Evolutionary conservation across 2,329 filamentous ascomycete genomes (phyloP).

Genomic region (Penicillium sp.): DNA sequence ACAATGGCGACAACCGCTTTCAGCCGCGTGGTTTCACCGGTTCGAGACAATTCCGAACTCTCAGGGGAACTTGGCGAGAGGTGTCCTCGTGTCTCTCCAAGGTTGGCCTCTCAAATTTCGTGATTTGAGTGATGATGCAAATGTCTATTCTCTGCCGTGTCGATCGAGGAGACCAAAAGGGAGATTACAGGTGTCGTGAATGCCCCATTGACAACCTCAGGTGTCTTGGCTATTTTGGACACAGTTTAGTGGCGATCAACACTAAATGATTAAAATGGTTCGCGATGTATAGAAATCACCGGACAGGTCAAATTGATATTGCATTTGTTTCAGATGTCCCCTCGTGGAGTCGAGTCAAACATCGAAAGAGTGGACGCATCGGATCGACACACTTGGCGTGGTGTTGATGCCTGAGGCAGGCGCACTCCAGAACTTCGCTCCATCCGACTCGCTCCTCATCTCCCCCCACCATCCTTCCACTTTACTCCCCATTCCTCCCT

Average conservation of each 20-base stretch:
- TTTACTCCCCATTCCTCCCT: conserved; percentile 11
- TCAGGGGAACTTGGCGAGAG: conserved; percentile 2
- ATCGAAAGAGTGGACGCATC: background rate
- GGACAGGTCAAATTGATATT: background rate
- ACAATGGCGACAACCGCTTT: conserved; percentile 21
- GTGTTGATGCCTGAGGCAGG: conserved; percentile 15
- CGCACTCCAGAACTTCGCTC: conserved; percentile 20
- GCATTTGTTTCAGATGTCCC: background rate
- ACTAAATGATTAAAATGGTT: too few species aligned
- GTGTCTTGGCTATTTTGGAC: too few species aligned
- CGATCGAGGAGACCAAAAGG: background rate
- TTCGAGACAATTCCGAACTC: conserved; percentile 11
- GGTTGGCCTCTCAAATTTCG: background rate
- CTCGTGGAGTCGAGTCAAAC: background rate
- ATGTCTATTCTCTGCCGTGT: background rate
- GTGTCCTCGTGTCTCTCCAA: background rate
- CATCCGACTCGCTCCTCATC: conserved; percentile 18
- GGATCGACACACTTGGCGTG: conserved; percentile 13
- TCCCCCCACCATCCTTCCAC: conserved; percentile 9
- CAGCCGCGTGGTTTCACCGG: conserved; percentile 23
- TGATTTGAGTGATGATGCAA: conserved; percentile 2
- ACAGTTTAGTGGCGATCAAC: too few species aligned
- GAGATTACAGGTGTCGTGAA: background rate
- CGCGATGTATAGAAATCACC: background rate
- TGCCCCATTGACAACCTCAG: background rate